Conservation (phyloP, 2,329 filamentous ascomycete species). For the Verticillium tricorpus region DNA sequence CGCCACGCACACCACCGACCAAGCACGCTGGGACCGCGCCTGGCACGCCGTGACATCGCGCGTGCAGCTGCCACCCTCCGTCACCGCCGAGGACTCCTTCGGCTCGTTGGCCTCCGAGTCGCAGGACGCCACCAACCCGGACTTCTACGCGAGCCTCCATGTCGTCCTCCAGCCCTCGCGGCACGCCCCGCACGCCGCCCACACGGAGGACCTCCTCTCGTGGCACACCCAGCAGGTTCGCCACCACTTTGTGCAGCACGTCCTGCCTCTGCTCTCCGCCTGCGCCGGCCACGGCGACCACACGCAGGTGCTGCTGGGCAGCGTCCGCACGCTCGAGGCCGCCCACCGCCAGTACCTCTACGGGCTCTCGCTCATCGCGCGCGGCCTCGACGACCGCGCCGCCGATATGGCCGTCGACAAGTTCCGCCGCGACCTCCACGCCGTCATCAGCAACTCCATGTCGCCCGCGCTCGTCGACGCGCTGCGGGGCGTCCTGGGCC, state of each 20-base stretch:
- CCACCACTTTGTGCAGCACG: slow-evolving; percentile 55
- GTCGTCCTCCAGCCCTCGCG: slow-evolving; percentile 44
- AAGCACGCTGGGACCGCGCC: slow-evolving; percentile 55
- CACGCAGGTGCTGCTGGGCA: slow-evolving; percentile 43
- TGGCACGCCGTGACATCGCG: slow-evolving; percentile 58
- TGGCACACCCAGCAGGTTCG: slow-evolving; percentile 61
- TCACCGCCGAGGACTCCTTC: slow-evolving; percentile 50
- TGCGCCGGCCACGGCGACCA: slow-evolving; percentile 38
- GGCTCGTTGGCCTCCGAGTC: slow-evolving; percentile 40
- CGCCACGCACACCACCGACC: slow-evolving; percentile 35
- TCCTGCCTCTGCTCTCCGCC: slow-evolving; percentile 49
- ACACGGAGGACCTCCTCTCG: slow-evolving; percentile 51
- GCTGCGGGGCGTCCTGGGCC: slow-evolving; percentile 48
- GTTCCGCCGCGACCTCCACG: slow-evolving; percentile 59
- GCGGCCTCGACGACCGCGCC: slow-evolving; percentile 35
- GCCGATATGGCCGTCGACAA: slow-evolving; percentile 36
- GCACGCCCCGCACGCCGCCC: slow-evolving; percentile 42
- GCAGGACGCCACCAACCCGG: slow-evolving; percentile 26
- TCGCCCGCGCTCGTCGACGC: slow-evolving; percentile 48
- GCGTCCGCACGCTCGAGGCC: slow-evolving; percentile 54
- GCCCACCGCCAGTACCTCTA: slow-evolving; percentile 54
- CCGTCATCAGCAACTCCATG: slow-evolving; percentile 60
- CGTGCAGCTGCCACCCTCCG: slow-evolving; percentile 52
- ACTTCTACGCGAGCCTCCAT: slow-evolving; percentile 50
- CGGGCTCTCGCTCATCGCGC: slow-evolving; percentile 46